Conservation (phyloP, 2,329 filamentous ascomycete genomes). For the Anthostomella pinea region DNA sequence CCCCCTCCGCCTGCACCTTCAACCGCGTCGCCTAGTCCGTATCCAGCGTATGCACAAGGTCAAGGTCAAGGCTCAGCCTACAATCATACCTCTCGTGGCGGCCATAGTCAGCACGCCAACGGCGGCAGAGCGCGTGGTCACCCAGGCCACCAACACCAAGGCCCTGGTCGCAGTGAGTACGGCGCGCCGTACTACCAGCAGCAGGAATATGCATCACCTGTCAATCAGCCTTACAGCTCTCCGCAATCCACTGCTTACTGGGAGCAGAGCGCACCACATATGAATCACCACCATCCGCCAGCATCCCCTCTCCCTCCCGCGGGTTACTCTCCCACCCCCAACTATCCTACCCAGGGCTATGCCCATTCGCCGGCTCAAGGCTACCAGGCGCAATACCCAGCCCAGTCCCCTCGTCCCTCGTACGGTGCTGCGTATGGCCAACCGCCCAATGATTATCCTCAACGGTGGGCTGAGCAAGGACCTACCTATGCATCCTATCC, state of each 20-base stretch:
- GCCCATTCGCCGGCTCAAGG: slow-evolving; percentile 34
- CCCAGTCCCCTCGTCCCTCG: slow-evolving; percentile 22
- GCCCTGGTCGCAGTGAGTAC: slow-evolving; percentile 22
- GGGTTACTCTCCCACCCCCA: slow-evolving; percentile 31
- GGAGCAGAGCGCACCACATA: slow-evolving; percentile 30
- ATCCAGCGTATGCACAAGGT: slow-evolving; percentile 33
- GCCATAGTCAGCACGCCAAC: slow-evolving; percentile 19
- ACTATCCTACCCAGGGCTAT: slow-evolving; percentile 45
- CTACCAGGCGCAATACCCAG: slow-evolving; percentile 41
- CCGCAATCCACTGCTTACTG: slow-evolving; percentile 32
- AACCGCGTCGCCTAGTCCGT: slow-evolving; percentile 22
- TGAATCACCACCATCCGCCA: slow-evolving; percentile 24
- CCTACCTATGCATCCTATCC: slow-evolving; percentile 30
- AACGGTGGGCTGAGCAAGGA: slow-evolving; percentile 40
- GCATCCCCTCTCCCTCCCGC: slow-evolving; percentile 45
- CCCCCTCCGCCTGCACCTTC: slow-evolving; percentile 31
- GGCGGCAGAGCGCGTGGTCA: slow-evolving; percentile 26
- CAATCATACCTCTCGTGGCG: slow-evolving; percentile 34
- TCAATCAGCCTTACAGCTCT: slow-evolving; percentile 22
- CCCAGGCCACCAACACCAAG: too few relatives aligned
- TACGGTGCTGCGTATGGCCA: slow-evolving; percentile 42
- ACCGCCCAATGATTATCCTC: slow-evolving; percentile 38
- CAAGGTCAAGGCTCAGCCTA: slow-evolving; percentile 42
- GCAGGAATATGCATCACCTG: slow-evolving; percentile 25
- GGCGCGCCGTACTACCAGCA: slow-evolving; percentile 28